A percentile compares a stretch with the other conserved stretches of the same genome.
These are phyloP conservation scores for Ulmus americana DNA, from an alignment of 331 rosid species.

Conservation along the genomic window DNA sequence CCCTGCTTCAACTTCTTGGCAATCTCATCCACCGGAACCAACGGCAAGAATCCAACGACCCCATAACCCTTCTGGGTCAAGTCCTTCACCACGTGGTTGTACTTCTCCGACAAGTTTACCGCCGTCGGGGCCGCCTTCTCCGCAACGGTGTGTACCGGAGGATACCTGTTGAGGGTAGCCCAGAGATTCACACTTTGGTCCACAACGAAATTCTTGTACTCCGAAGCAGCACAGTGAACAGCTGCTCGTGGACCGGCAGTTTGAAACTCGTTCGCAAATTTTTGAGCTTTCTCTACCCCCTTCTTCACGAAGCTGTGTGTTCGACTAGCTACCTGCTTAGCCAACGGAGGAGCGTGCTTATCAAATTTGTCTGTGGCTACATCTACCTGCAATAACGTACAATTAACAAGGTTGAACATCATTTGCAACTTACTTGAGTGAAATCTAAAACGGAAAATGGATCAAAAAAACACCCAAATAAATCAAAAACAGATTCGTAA, in stretches of 20 bases:
- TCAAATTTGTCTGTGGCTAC: slow-evolving; percentile 39
- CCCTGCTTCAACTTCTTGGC: slow-evolving; percentile 37
- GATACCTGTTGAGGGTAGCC: slow-evolving; percentile 33
- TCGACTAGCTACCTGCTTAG: slow-evolving; percentile 34
- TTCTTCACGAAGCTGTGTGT: slow-evolving; percentile 31
- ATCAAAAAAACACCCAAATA: too few species aligned
- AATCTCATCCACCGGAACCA: slow-evolving; percentile 53
- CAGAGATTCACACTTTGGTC: slow-evolving; percentile 49
- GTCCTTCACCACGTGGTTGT: slow-evolving; percentile 43
- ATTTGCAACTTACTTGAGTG: too few species aligned
- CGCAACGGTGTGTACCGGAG: slow-evolving; percentile 45
- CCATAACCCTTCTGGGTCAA: slow-evolving; percentile 46
- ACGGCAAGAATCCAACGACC: slow-evolving; percentile 48
- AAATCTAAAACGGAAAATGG: too few species aligned
- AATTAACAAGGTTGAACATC: too few species aligned
- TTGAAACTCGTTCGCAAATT: slow-evolving; percentile 36
- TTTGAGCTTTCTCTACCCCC: slow-evolving; percentile 29
- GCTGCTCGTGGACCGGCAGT: slow-evolving; percentile 61
- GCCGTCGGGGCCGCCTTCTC: slow-evolving; percentile 40
- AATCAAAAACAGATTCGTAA: too few species aligned
- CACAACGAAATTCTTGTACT: slow-evolving; percentile 45
- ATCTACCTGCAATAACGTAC: slow-evolving; percentile 47
- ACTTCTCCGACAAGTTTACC: slow-evolving; percentile 40
- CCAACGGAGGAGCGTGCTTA: slow-evolving; percentile 55
- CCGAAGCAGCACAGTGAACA: slow-evolving; percentile 38